Conservation (phyloP, 2,329 filamentous ascomycete genomes). For the Lachnellula occidentalis region DNA sequence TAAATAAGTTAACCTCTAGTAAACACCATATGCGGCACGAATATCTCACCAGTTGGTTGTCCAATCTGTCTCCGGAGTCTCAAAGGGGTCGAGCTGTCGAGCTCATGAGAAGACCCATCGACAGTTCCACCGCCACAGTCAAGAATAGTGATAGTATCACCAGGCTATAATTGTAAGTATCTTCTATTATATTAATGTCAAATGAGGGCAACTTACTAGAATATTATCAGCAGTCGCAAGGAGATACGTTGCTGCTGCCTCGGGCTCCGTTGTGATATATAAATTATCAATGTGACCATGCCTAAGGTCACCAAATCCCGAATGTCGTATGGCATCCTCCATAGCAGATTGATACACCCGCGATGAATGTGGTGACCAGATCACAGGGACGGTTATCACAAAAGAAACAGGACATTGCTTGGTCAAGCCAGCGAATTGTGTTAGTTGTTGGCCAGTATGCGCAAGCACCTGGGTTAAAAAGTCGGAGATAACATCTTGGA, state of each 20-base stretch:
- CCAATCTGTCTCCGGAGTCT: conserved; percentile 20
- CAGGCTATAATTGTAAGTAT: conserved; percentile 7
- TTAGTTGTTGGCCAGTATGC: conserved; percentile 15
- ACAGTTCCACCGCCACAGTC: conserved; percentile 29
- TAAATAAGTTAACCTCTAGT: not conserved
- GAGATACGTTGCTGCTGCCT: conserved; percentile 27
- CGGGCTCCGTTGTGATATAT: conserved; percentile 29
- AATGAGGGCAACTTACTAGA: conserved; percentile 2
- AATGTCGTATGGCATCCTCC: conserved; percentile 6
- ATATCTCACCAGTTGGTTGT: conserved; percentile 10
- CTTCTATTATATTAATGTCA: not conserved
- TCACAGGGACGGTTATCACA: conserved; percentile 11
- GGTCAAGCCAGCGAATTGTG: conserved; percentile 1
- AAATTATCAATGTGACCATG: conserved; percentile 23
- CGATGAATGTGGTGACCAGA: conserved; percentile 9
- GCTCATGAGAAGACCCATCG: conserved; percentile 26
- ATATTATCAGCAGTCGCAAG: conserved; percentile 16
- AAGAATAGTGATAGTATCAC: conserved; percentile 22
- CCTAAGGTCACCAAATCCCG: conserved; percentile 7
- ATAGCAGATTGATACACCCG: conserved; percentile 10
- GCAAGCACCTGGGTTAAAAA: conserved; percentile 11
- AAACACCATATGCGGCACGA: not conserved
- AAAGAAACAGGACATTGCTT: conserved; percentile 9
- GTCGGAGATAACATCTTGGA: conserved; percentile 16
- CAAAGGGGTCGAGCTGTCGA: conserved; percentile 23